A percentile compares a stretch with the other conserved stretches of the same genome.
Evolutionary conservation across 768 basidiomycete genomes (phyloP).

Genomic region (Porphyrellus cyaneotinctus): DNA sequence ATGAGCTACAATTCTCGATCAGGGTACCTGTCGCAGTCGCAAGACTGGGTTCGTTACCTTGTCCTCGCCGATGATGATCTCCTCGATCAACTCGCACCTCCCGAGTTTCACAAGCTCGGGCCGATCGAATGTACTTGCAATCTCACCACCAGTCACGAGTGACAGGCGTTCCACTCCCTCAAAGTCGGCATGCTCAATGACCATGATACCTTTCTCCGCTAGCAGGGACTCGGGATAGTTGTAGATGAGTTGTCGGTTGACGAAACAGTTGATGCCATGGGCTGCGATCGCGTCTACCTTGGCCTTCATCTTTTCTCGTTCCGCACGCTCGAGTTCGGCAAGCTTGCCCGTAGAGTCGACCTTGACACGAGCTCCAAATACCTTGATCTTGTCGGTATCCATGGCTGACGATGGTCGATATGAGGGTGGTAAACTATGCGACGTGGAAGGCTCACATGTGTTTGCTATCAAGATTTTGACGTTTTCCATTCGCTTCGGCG

Average conservation of each 20-base stretch:
- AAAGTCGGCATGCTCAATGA: conserved; percentile 98
- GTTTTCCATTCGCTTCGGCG: conserved; percentile 91
- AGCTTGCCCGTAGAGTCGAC: conserved; percentile 96
- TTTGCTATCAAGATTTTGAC: conserved; percentile 96
- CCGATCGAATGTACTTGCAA: conserved; percentile 90
- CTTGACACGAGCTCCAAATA: conserved; percentile 94
- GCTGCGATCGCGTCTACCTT: conserved; percentile 93
- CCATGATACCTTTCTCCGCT: conserved; percentile 92
- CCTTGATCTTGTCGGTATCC: conserved; percentile 99
- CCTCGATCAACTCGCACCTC: conserved; percentile 91
- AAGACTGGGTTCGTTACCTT: conserved; percentile 52
- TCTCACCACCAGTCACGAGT: conserved; percentile 96
- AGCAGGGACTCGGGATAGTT: conserved; percentile 97
- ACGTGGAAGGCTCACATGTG: conserved; percentile 63
- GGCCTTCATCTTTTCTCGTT: conserved; percentile 98
- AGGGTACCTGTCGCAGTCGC: neutral
- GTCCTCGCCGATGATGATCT: conserved; percentile 99
- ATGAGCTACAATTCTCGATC: conserved; percentile 62
- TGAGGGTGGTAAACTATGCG: neutral
- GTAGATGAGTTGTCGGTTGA: conserved; percentile 98
- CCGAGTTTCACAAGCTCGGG: conserved; percentile 93
- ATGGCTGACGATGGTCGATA: conserved; percentile 56
- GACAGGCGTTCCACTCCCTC: conserved; percentile 96
- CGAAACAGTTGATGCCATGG: conserved; percentile 95
- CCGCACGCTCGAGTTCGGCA: conserved; percentile 96